phyloP scores from a whole-genome alignment of 2,329 filamentous ascomycete species.

The Phaeophleospora eucalypticola region DNA sequence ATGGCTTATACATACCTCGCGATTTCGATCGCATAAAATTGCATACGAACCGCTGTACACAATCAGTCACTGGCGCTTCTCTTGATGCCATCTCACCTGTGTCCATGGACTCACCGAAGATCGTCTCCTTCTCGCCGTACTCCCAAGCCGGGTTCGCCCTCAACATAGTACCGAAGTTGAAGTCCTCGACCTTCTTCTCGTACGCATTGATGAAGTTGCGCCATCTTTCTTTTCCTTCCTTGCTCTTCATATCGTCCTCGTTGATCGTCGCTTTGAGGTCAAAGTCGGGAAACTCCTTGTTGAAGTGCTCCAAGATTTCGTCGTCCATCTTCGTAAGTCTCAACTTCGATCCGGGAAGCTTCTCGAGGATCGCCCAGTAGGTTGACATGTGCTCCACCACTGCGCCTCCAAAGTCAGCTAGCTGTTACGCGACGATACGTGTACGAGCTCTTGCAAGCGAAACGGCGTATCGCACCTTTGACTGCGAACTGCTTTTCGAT shows the following conservation, averaged over 20 bases:
- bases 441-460: neutral
- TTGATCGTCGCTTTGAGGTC: constrained; percentile 75
- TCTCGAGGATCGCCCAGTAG: constrained; percentile 94
- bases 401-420: constrained; percentile 22
- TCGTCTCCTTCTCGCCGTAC: constrained; percentile 84
- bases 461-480: constrained; percentile 66
- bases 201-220: constrained; percentile 90
- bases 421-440: too few species aligned
- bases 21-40: constrained; percentile 77
- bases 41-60: constrained; percentile 63
- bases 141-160: constrained; percentile 72
- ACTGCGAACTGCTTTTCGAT: constrained; percentile 99
- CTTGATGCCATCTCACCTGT: neutral
- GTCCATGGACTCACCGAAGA: constrained; percentile 65
- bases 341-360: constrained; percentile 79
- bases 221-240: constrained; percentile 89
- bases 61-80: neutral
- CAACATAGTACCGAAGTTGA: constrained; percentile 95
- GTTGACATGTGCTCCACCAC: constrained; percentile 94
- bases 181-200: constrained; percentile 93
- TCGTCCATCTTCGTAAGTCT: constrained; percentile 92
- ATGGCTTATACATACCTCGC: constrained; percentile 56
- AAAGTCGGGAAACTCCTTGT: constrained; percentile 85
- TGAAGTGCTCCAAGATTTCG: constrained; percentile 88
- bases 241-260: constrained; percentile 97